Evolutionary conservation across 352 stramenopile species (phyloP).

Genomic region (Phytophthora pisi): DNA sequence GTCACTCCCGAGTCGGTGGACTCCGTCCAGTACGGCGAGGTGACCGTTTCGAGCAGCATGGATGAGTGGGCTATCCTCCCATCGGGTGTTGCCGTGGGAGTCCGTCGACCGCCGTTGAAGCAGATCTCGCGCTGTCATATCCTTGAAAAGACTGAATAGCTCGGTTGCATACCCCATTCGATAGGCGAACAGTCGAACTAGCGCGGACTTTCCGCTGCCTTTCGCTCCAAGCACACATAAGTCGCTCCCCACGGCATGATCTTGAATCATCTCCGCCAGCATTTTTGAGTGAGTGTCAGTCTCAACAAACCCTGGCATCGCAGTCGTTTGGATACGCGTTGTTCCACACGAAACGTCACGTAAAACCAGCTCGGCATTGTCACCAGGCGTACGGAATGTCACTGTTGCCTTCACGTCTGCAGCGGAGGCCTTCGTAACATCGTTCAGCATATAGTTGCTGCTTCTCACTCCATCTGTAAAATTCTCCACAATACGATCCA

Average conservation of each 20-base stretch:
- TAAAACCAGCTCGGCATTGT: slow-evolving; percentile 15
- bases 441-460: slow-evolving; percentile 43
- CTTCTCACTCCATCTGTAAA: slow-evolving; percentile 35
- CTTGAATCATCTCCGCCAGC: slow-evolving; percentile 77
- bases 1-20: slow-evolving; percentile 92
- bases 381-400: slow-evolving; percentile 21
- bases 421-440: slow-evolving; percentile 37
- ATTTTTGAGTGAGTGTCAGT: slow-evolving; percentile 55
- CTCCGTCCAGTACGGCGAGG: slow-evolving; percentile 91
- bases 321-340: slow-evolving; percentile 25
- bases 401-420: slow-evolving; percentile 28
- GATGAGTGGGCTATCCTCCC: slow-evolving; percentile 93
- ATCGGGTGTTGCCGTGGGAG: slow-evolving; percentile 87
- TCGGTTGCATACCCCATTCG: slow-evolving; percentile 87
- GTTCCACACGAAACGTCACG: slow-evolving; percentile 54
- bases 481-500: slow-evolving; percentile 64
- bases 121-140: slow-evolving; percentile 94
- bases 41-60: slow-evolving; percentile 86
- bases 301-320: slow-evolving; percentile 61
- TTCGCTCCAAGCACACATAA: slow-evolving; percentile 84
- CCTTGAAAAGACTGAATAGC: slow-evolving; percentile 93
- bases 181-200: slow-evolving; percentile 70
- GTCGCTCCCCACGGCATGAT: slow-evolving; percentile 77
- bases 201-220: slow-evolving; percentile 83
- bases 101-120: slow-evolving; percentile 91